Evolutionary conservation across 768 basidiomycete species (phyloP).

Genomic region (Calocera cornea): DNA sequence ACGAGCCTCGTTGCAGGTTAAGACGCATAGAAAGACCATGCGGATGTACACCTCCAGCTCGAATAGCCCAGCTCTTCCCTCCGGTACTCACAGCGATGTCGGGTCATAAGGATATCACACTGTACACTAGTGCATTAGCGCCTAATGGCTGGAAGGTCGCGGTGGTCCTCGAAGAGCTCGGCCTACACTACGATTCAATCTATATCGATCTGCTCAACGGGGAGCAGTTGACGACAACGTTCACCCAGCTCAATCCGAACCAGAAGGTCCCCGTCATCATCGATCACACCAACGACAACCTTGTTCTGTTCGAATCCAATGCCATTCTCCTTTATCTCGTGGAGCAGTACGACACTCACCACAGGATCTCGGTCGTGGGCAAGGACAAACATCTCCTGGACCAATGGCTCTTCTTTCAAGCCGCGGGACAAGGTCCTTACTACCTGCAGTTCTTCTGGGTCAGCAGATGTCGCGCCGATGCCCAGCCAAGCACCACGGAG

Average conservation of each 20-base stretch:
- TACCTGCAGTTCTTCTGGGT: conserved; percentile 17
- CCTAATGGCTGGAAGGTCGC: conserved; percentile 13
- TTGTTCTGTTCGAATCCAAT: not conserved
- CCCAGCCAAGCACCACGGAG: conserved; percentile 21
- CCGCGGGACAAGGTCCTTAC: conserved; percentile 9
- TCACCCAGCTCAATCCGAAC: conserved; percentile 3
- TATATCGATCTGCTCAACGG: conserved; percentile 10
- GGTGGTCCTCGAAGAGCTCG: conserved; percentile 13
- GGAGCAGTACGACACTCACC: conserved; percentile 13
- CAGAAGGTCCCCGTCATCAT: not conserved
- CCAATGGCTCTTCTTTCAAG: conserved; percentile 12
- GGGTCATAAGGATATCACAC: not conserved
- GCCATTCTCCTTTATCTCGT: conserved; percentile 8
- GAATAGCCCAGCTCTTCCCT: not conserved
- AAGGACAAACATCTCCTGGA: not conserved
- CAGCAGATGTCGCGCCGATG: conserved; percentile 19
- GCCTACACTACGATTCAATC: conserved; percentile 14
- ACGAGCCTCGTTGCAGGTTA: too few species aligned
- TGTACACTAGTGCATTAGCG: not conserved
- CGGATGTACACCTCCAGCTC: too few species aligned
- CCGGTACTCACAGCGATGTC: not conserved
- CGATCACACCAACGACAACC: not conserved
- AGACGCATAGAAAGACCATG: too few species aligned
- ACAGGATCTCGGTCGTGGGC: conserved; percentile 7
- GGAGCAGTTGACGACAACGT: conserved; percentile 10